Conservation (phyloP, 805 yeast genomes). For the Saccharomycopsis guyanensis region DNA sequence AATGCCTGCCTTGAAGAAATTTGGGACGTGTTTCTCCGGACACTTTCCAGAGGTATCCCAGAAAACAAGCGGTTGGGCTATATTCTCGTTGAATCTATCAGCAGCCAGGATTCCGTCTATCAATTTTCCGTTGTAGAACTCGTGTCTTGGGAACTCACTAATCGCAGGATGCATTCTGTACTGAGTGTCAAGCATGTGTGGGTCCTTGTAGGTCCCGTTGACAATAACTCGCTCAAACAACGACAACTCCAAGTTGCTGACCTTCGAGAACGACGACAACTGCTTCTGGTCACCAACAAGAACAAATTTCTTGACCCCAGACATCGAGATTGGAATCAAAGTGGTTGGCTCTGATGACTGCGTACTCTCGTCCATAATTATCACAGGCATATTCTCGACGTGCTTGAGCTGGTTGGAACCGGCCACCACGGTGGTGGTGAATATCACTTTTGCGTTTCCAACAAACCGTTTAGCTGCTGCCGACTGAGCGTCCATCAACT, state of each 20-base stretch:
- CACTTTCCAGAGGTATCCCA: conserved; percentile 49
- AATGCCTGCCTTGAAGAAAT: conserved; percentile 30
- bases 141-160: conserved; percentile 48
- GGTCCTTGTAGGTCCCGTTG: conserved; percentile 52
- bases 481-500: conserved; percentile 37
- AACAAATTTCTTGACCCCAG: conserved; percentile 57
- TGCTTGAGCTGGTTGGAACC: conserved; percentile 59
- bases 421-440: conserved; percentile 66
- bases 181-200: conserved; percentile 64
- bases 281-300: conserved; percentile 76
- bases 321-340: conserved; percentile 61
- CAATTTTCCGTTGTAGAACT: conserved; percentile 42
- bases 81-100: conserved; percentile 39
- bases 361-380: conserved; percentile 74
- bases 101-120: conserved; percentile 52
- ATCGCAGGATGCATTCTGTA: conserved; percentile 63
- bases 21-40: conserved; percentile 42
- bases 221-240: conserved; percentile 58
- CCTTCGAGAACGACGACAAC: conserved; percentile 61
- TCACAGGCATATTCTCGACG: conserved; percentile 50
- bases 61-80: conserved; percentile 50
- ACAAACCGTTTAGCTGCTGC: conserved; percentile 42
- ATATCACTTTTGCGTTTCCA: conserved; percentile 60
- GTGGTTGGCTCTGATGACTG: conserved; percentile 71
- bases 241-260: conserved; percentile 58